Percentiles rank a stretch among this genome's conserved stretches.
Evolutionary conservation across 176 grass and related monocot species (phyloP).

Genomic region (Rhipidocladum racemiflorum): DNA sequence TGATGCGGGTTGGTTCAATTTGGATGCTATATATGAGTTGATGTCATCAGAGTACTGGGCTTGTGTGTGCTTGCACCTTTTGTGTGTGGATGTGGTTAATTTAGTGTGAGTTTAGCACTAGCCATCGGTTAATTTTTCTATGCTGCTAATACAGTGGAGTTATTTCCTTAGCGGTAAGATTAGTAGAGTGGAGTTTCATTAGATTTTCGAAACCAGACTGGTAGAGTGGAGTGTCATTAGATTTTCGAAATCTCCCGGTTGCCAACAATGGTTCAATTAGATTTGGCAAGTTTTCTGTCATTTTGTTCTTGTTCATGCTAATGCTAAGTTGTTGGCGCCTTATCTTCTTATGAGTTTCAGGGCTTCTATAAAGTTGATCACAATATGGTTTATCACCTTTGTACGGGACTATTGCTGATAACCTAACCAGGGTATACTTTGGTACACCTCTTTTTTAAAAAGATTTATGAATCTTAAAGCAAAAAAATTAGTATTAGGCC

Average conservation of each 20-base stretch:
- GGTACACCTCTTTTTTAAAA: no score
- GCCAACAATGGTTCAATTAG: neutral
- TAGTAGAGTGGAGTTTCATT: neutral
- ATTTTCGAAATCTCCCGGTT: neutral
- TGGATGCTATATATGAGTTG: neutral
- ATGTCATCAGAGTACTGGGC: neutral
- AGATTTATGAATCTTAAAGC: no score
- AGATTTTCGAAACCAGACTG: neutral
- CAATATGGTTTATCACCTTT: neutral
- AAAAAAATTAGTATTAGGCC: no score
- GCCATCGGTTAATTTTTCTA: neutral
- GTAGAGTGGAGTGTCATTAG: neutral
- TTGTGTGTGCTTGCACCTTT: neutral
- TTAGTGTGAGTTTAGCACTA: neutral
- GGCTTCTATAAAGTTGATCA: neutral
- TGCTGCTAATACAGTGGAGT: neutral
- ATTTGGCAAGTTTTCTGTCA: neutral
- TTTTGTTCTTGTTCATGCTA: neutral
- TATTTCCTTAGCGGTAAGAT: neutral
- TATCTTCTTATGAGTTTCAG: neutral
- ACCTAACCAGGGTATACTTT: no score
- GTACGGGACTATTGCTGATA: neutral
- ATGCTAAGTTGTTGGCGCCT: neutral
- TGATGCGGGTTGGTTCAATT: slow-evolving; percentile 19
- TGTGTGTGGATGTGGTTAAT: neutral